These are phyloP conservation scores for Rhizopus sp. DNA, from an alignment of 371 early-diverging fungal genomes.

Conservation along the genomic window DNA sequence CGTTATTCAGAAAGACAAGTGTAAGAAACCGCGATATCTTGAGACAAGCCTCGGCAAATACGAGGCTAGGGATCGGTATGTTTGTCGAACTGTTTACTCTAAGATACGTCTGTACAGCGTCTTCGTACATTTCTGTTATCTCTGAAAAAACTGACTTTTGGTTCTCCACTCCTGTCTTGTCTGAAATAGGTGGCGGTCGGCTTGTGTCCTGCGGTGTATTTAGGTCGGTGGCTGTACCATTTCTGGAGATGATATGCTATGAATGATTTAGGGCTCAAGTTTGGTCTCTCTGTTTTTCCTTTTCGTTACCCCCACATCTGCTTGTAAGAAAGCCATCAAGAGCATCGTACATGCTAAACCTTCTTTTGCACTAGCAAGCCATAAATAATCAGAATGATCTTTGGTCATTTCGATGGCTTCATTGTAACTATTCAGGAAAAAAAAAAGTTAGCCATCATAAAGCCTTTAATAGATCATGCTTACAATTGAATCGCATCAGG, in stretches of 20 bases:
- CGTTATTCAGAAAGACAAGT: constrained; percentile 33
- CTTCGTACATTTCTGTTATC: constrained; percentile 55
- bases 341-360: constrained; percentile 69
- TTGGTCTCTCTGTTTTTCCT: background rate
- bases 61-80: constrained; percentile 28
- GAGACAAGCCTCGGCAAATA: constrained; percentile 52
- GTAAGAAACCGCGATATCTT: constrained; percentile 48
- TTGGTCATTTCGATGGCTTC: constrained; percentile 73
- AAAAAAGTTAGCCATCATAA: background rate
- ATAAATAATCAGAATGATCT: constrained; percentile 68
- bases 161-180: constrained; percentile 5
- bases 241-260: constrained; percentile 26
- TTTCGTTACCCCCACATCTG: constrained; percentile 53
- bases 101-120: constrained; percentile 44
- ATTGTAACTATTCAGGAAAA: constrained; percentile 50
- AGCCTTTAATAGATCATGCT: background rate
- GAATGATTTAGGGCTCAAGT: background rate
- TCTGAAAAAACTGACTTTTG: constrained; percentile 31
- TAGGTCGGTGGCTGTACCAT: constrained; percentile 6
- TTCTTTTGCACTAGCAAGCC: constrained; percentile 82
- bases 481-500: constrained; percentile 74
- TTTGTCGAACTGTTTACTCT: constrained; percentile 45
- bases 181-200: constrained; percentile 5
- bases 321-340: constrained; percentile 60
- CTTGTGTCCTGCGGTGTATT: constrained; percentile 3